Base-by-base conservation (phyloP, 2,329 filamentous ascomycete species). In the Calonectria pauciramosa region DNA sequence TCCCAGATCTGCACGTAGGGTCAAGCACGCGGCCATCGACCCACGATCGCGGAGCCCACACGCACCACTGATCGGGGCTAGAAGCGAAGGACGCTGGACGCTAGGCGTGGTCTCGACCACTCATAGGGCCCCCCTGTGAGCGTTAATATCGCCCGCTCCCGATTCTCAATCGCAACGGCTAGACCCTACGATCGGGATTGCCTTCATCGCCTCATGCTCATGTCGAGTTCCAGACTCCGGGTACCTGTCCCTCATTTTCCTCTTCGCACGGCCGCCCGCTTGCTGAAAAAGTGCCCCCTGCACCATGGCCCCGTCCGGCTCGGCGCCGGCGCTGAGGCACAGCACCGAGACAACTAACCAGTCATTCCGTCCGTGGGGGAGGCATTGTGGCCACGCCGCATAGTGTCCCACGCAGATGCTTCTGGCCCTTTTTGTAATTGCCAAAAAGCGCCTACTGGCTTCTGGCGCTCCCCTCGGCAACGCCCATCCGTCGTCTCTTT, bases 1-100 rank as follows among this genome's bases (percentile, higher is more conserved):
- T 32, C 41, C 51, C 60, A 75, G 75, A 80, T 80, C 79, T 80
- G 76, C 74, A 76, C 49, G 71, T 54, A 77, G 71, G 74, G 76
- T 75, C 64, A 74, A 70, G 65, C 67, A 74, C 70, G 65, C 71
- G 56, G 41, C 75, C 74, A 81, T 80, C 77, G 76, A 63, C 71
- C 70, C 74, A 64, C 54, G 49, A 72, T 72, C 63, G 34, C 54
- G 44, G 28, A 59, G 32, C 44, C 56, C 14, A 47, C 47, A 59
- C 52, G 52, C 51, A 47, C 66, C 38, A 52, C n/a, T 72, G 68
- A 70, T 52, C 47, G 71, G 32, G 49, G 44, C 64, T 68, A 56
- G 34, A 32, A 49, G 60, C 28, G 41, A 41, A 49, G 60, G 41
- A n/a, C 28, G 30, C 41, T 49, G 28, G 41, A 11, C 60, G 60